phyloP scores from a whole-genome alignment of 2,329 filamentous ascomycete genomes.

The Pseudogymnoascus sp. region DNA sequence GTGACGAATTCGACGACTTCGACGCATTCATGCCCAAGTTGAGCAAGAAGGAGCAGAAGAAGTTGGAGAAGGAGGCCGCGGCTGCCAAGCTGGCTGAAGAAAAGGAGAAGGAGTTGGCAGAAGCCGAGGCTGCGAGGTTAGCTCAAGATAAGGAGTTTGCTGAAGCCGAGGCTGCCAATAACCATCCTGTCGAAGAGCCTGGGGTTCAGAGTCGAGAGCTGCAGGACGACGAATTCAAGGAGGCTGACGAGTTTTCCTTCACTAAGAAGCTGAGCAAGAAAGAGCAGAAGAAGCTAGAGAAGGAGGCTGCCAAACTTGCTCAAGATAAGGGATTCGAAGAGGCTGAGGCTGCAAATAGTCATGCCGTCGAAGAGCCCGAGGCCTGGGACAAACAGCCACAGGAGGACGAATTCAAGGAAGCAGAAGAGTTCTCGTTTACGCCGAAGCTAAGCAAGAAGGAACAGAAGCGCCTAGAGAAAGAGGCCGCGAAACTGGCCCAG shows the following conservation, averaged over 20 bases:
- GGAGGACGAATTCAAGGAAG: background rate
- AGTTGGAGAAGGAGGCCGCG: slow-evolving; percentile 20
- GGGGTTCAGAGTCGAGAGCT: background rate
- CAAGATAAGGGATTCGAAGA: background rate
- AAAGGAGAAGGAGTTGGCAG: background rate
- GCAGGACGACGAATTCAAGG: background rate
- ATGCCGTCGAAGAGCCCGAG: background rate
- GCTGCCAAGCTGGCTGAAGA: background rate
- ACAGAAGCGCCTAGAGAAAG: background rate
- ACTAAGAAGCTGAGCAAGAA: slow-evolving; percentile 3
- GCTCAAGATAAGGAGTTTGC: background rate
- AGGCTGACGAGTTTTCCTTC: slow-evolving; percentile 17
- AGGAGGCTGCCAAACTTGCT: background rate
- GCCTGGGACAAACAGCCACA: background rate
- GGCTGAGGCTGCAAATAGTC: background rate
- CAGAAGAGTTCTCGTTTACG: slow-evolving; percentile 17
- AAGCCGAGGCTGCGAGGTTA: background rate
- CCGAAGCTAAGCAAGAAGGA: background rate
- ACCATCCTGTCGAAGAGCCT: background rate
- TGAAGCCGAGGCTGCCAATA: background rate
- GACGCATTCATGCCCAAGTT: slow-evolving; percentile 26
- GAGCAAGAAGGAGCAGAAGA: slow-evolving; percentile 43
- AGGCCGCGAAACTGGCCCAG: background rate
- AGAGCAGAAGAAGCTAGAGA: background rate
- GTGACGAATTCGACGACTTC: slow-evolving; percentile 18